Evolutionary conservation across 2,329 filamentous ascomycete genomes (phyloP).

Genomic region (Colletotrichum cuscutae): DNA sequence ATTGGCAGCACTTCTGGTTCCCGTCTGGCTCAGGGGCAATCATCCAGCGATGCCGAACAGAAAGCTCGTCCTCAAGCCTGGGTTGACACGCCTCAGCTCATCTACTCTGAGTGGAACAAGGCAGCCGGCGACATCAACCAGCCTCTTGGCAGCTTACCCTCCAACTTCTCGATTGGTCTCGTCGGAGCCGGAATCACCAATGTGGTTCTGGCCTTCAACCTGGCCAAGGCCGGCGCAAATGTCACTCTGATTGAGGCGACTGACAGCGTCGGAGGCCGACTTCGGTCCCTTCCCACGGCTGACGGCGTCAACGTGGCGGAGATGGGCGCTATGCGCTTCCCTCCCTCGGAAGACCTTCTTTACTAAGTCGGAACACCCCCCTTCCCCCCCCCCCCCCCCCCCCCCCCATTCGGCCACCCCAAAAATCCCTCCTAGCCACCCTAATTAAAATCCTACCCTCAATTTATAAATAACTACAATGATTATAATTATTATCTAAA

Average conservation of each 20-base stretch:
- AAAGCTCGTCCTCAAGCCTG: conserved; percentile 16
- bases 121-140: conserved; percentile 10
- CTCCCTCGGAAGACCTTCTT: conserved; percentile 11
- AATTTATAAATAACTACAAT: too few species aligned
- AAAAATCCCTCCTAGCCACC: too few species aligned
- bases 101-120: conserved; percentile 12
- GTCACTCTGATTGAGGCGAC: conserved; percentile 13
- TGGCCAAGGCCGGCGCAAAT: background rate
- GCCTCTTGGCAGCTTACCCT: background rate
- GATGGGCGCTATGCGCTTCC: conserved; percentile 22
- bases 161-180: background rate
- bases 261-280: background rate
- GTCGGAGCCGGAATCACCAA: background rate
- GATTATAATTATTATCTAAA: too few species aligned
- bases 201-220: background rate
- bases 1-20: background rate
- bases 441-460: too few species aligned
- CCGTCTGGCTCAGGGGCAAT: background rate
- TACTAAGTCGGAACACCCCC: too few species aligned
- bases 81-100: conserved; percentile 15
- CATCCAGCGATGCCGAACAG: background rate
- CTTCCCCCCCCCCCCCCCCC: too few species aligned
- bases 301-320: conserved; percentile 15
- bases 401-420: too few species aligned
- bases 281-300: background rate